A percentile compares a stretch with the other conserved stretches of the same genome.
These are phyloP conservation scores for Magnusiomyces clavatus DNA, from an alignment of 1,139 yeast genomes.

Conservation along the genomic window DNA sequence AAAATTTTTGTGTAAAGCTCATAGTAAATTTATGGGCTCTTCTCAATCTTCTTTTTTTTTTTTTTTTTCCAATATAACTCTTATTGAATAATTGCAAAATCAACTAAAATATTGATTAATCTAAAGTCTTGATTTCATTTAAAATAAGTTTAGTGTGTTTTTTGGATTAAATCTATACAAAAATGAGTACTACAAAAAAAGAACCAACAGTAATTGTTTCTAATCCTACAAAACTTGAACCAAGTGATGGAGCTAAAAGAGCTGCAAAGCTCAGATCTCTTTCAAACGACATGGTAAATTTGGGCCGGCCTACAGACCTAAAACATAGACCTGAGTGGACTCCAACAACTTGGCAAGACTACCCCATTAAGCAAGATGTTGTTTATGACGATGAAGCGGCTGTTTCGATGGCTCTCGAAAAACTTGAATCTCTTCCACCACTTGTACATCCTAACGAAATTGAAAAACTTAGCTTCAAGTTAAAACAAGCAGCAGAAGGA, in stretches of 20 bases:
- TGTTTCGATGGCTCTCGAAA: constrained; percentile 35
- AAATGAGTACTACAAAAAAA: not conserved
- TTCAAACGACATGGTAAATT: constrained; percentile 23
- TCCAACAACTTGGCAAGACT: constrained; percentile 38
- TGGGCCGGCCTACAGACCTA: constrained; percentile 10
- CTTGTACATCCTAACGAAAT: constrained; percentile 36
- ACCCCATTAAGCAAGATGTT: constrained; percentile 39
- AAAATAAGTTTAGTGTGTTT: not conserved
- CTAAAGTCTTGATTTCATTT: too few species aligned
- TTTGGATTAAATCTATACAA: not conserved
- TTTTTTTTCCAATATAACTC: too few species aligned
- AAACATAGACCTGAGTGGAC: constrained; percentile 25
- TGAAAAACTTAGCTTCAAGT: constrained; percentile 29
- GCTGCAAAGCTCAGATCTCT: constrained; percentile 35
- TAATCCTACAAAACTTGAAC: constrained; percentile 31
- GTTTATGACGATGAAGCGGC: constrained; percentile 33
- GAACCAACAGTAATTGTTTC: constrained; percentile 23
- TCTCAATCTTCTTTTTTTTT: not conserved
- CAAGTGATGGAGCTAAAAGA: constrained; percentile 33
- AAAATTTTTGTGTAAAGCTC: too few species aligned
- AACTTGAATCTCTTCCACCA: constrained; percentile 38
- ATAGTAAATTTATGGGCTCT: too few species aligned
- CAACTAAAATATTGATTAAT: too few species aligned
- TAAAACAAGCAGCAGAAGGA: constrained; percentile 37
- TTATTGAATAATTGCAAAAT: not conserved